Conservation (phyloP, 2,329 filamentous ascomycete species). For the Botryotinia narcissicola region DNA sequence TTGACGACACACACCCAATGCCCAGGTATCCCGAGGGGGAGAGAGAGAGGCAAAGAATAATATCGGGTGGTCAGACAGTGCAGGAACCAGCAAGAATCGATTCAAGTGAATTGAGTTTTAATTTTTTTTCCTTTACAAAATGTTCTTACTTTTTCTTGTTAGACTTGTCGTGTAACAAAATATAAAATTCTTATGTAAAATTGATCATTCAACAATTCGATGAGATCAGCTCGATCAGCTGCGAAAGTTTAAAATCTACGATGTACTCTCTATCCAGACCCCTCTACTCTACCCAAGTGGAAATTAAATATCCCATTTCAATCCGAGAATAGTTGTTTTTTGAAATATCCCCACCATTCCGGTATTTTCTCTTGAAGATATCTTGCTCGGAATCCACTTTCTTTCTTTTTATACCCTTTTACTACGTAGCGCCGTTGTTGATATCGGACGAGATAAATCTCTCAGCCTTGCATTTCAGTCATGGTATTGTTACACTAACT, state of each 20-base stretch:
- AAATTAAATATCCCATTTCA: background rate
- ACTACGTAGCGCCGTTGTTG: background rate
- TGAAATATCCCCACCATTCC: background rate
- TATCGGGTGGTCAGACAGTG: background rate
- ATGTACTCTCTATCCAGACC: background rate
- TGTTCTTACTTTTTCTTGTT: background rate
- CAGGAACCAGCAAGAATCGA: background rate
- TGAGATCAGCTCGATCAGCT: background rate
- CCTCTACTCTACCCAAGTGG: background rate
- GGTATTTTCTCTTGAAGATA: conserved; percentile 4
- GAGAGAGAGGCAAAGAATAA: background rate
- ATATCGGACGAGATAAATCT: conserved; percentile 6
- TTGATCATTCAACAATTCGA: background rate
- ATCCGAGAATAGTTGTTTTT: background rate
- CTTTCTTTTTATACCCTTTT: conserved; percentile 2
- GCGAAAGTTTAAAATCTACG: background rate
- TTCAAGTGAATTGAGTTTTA: conserved; percentile 1
- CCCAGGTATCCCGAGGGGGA: background rate
- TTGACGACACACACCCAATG: background rate
- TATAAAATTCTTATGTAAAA: conserved; percentile 11
- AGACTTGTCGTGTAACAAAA: background rate
- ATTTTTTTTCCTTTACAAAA: background rate
- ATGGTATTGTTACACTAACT: background rate
- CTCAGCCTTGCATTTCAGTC: conserved; percentile 21
- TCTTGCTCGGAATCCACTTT: background rate